Base-by-base conservation (phyloP, 1,139 yeast genomes). In the Nematodospora anomalae region DNA sequence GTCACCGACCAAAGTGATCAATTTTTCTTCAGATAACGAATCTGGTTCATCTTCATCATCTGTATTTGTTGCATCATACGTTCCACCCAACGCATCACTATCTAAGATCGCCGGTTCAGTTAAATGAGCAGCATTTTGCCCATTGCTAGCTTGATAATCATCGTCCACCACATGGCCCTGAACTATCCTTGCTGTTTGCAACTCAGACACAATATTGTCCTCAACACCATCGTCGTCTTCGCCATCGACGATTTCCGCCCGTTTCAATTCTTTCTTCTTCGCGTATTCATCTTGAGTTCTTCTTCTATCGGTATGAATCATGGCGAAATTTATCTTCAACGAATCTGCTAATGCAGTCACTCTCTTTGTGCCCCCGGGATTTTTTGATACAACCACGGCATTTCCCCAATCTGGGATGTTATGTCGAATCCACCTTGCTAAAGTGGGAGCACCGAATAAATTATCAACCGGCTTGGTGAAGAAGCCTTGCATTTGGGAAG, bases 401-500 rank as follows among this genome's bases (percentile, higher is more conserved):
- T 81, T 79, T 49, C 74, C 71, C 75, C 87, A 87, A 55, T 90
- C 87, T 18, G 82, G 80, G 37, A 94, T 83, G 55, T 92, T 84
- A 58, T 85, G 95, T 52, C 87, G 82, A 55, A 92, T 90, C 98
- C 98, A 94, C 53, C 88, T 80, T 16, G 96, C 97, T 49, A 94
- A 75, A 30, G 96, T 88, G 32, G 98, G 98, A 3, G 96, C 97
- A 18, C 97, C 97, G 55, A 87, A 89, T 45, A 92, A 69, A 60
- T 92, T 92, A 62, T 92, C 99, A 20, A 92, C 97, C 0, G 99
- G 98, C 55, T 89, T 89, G 28, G 95, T 80, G 69, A 92, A 92
- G 58, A 94, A 92, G 10, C 99, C 99, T 69, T 92, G 99, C 97
- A 92, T 94, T 64, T 92, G 99, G 27, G 96, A 83, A 18, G 98